Percentiles rank a stretch among this genome's conserved stretches.
These are phyloP conservation scores for Paraglomus brasilianum DNA, from an alignment of 192 early-diverging fungal species.

Conservation along the genomic window DNA sequence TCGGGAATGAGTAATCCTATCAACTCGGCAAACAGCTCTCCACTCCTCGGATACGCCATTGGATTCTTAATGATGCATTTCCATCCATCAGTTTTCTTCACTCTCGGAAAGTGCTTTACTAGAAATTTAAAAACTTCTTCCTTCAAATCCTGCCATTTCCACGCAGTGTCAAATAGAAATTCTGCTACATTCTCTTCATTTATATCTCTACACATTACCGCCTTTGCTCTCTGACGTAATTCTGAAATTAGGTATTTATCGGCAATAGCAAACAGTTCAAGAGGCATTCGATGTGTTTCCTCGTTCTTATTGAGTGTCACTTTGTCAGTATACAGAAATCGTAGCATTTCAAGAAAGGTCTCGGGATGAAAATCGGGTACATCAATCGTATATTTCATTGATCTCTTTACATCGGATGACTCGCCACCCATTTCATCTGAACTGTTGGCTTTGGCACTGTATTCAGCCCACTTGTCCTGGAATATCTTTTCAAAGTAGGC, in stretches of 20 bases:
- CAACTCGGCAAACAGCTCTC: conserved; percentile 3
- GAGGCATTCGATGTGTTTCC: no score
- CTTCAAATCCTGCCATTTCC: conserved; percentile 20
- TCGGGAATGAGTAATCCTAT: neutral
- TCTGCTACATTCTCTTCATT: neutral
- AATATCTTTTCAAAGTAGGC: conserved; percentile 4
- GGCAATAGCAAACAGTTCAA: conserved; percentile 2
- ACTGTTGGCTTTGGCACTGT: neutral
- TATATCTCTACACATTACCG: neutral
- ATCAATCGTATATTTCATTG: neutral
- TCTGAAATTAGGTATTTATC: conserved; percentile 17
- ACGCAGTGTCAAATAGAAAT: conserved; percentile 8
- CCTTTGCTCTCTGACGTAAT: conserved; percentile 1
- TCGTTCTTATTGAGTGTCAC: neutral
- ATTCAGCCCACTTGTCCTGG: neutral
- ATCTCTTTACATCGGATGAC: neutral
- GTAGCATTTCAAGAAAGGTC: conserved; percentile 4
- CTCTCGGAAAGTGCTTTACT: conserved; percentile 1
- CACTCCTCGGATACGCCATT: neutral
- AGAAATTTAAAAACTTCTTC: conserved; percentile 11
- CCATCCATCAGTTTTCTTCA: neutral
- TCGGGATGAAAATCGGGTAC: conserved; percentile 2
- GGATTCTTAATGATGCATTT: neutral
- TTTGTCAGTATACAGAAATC: conserved; percentile 16
- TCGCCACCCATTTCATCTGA: neutral